Evolutionary conservation across 768 basidiomycete genomes (phyloP), one percentile per base, ranked within the genome.

Genomic region (Kockovaella imperatae): DNA sequence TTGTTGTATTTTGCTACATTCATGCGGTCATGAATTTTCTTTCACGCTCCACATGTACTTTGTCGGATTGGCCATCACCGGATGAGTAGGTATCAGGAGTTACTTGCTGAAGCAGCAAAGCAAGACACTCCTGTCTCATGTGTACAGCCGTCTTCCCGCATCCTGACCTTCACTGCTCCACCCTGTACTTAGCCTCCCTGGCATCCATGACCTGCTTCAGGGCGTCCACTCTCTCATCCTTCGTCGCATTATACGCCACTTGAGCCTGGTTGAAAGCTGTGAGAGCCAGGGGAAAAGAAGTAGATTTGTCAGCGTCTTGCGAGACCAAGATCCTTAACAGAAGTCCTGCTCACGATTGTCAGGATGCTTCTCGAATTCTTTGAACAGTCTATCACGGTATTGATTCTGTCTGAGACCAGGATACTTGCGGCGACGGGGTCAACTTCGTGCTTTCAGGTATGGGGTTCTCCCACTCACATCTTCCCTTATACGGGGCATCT

Each of bases 281-380:
- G 42, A 28, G 2, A 45, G n/a, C 15, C 34, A 25, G 41, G 20
- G 29, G 17, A 18, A n/a, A 23, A 20, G 17, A 40, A 45, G 25
- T 21, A 54, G 30, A 15, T n/a, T 25, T 30, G 40, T 23, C 18
- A 29, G 40, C 26, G n/a, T 31, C 35, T 15, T 25, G 32, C 14
- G 28, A 2, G 36, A 49, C 20, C 18, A 41, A 4, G 31, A 71
- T n/a, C n/a, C n/a, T n/a, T n/a, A n/a, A n/a, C n/a, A n/a, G n/a
- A n/a, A n/a, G n/a, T n/a, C n/a, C n/a, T n/a, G n/a, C 84, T 65
- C 73, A 91, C 89, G 90, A 86, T 95, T 95, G 53, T 95, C 90
- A 0, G 89, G 87, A 1, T 86, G 83, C 71, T 95, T 96, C 71
- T 95, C 87, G 81, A 96, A 96, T 70, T 87, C 82, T 73, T 93